Percentiles rank a stretch among this genome's conserved stretches.
Conservation (phyloP, 2,329 filamentous ascomycete genomes). For the Trichoderma gracile region DNA sequence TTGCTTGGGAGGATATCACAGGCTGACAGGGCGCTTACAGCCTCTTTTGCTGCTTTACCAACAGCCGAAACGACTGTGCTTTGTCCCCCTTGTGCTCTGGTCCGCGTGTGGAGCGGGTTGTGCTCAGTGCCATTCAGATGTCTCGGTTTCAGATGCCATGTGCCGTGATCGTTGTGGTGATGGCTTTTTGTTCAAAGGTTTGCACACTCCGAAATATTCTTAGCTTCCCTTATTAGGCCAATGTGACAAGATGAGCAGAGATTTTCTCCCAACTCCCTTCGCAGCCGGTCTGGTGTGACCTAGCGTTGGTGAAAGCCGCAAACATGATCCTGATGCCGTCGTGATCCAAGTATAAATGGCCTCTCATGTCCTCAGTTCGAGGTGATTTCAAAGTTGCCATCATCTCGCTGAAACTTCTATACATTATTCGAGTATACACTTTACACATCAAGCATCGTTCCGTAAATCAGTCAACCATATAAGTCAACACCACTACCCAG, state of each 20-base stretch:
- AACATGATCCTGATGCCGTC: too few relatives aligned
- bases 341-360: slow-evolving; percentile 2
- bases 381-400: too few relatives aligned
- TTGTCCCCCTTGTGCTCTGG: too few relatives aligned
- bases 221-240: neutral
- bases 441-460: too few relatives aligned
- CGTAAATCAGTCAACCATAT: neutral
- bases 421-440: neutral
- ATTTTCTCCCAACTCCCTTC: neutral
- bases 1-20: slow-evolving; percentile 12
- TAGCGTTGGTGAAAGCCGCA: neutral
- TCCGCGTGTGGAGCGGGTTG: neutral
- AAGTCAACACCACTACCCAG: neutral
- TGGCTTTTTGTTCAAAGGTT: neutral
- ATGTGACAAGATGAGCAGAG: slow-evolving; percentile 1
- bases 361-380: neutral
- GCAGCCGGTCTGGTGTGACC: neutral
- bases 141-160: neutral
- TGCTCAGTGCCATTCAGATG: slow-evolving; percentile 11
- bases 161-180: neutral
- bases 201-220: neutral
- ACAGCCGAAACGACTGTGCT: too few relatives aligned
- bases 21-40: slow-evolving; percentile 15
- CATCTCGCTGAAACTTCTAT: neutral
- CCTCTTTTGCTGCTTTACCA: neutral